Evolutionary conservation across 768 basidiomycete species (phyloP).

Genomic region (Suillus tomentosus): DNA sequence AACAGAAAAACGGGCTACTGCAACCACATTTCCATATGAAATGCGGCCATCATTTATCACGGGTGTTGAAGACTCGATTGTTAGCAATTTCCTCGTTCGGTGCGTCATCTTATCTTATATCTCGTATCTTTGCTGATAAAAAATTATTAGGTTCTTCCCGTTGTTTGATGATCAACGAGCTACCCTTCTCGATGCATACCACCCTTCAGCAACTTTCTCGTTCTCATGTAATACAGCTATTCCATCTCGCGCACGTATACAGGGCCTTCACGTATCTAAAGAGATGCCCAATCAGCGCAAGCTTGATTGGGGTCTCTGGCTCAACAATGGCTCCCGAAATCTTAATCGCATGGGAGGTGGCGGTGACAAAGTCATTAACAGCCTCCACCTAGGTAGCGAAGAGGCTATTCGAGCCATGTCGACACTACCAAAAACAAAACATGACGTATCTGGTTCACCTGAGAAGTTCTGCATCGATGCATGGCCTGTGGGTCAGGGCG

Average conservation of each 20-base stretch:
- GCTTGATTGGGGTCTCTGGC: constrained; percentile 77
- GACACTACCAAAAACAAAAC: constrained; percentile 74
- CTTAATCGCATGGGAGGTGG: constrained; percentile 64
- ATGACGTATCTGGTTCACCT: constrained; percentile 76
- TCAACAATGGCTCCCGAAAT: constrained; percentile 71
- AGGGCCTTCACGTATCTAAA: constrained; percentile 61
- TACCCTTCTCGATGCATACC: constrained; percentile 71
- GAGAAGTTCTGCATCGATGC: constrained; percentile 89
- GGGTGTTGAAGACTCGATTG: constrained; percentile 66
- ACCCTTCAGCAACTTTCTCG: constrained; percentile 88
- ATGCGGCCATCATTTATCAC: constrained; percentile 76
- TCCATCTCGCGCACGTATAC: constrained; percentile 73
- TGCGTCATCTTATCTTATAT: constrained; percentile 38
- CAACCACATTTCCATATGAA: constrained; percentile 77
- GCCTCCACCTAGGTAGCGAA: constrained; percentile 73
- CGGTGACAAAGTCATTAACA: constrained; percentile 60
- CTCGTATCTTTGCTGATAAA: constrained; percentile 15
- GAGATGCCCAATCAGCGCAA: constrained; percentile 83
- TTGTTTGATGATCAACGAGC: constrained; percentile 78
- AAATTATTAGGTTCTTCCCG: constrained; percentile 70
- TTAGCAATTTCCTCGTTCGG: constrained; percentile 79
- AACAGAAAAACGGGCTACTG: constrained; percentile 45
- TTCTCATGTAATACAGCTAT: constrained; percentile 84
- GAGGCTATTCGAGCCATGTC: constrained; percentile 60
- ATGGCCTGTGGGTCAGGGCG: constrained; percentile 72